Evolutionary conservation across 176 grass and related monocot genomes (phyloP).

Genomic region (Dendrocalamus sinicus): DNA sequence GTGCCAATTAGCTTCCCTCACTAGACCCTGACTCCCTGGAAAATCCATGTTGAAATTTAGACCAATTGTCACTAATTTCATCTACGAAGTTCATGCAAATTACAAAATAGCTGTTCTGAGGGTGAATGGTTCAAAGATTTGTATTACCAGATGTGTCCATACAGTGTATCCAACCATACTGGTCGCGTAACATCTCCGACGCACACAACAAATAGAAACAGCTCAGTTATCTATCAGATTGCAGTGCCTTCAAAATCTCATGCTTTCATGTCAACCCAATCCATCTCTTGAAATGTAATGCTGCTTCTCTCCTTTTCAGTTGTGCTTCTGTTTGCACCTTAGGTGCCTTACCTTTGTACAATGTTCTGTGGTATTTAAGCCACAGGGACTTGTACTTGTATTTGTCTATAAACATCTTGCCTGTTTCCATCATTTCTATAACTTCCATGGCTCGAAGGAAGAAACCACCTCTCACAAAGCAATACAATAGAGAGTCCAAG

Average conservation of each 20-base stretch:
- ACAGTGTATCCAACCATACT: not conserved
- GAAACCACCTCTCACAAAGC: conserved; percentile 93
- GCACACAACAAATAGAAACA: not conserved
- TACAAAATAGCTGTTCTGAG: not conserved
- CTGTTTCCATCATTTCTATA: conserved; percentile 84
- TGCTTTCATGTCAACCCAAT: conserved; percentile 74
- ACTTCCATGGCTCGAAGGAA: conserved; percentile 93
- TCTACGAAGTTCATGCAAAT: not conserved
- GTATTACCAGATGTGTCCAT: conserved; percentile 20
- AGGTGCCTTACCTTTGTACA: conserved; percentile 78
- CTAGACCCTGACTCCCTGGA: not conserved
- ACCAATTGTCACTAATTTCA: conserved; percentile 12
- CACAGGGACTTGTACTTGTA: conserved; percentile 93
- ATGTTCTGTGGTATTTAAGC: conserved; percentile 86
- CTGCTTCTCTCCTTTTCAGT: conserved; percentile 81
- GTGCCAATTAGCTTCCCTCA: not conserved
- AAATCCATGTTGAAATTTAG: not conserved
- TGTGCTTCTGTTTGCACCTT: conserved; percentile 91
- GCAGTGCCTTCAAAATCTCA: not conserved
- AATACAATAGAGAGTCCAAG: conserved; percentile 90
- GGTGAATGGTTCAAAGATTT: not conserved
- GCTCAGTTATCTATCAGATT: not conserved
- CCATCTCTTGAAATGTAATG: conserved; percentile 82
- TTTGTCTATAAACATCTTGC: conserved; percentile 85
- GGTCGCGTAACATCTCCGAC: not conserved